Base-by-base conservation (phyloP, 225 moss, liverwort and hornwort species). In the Sphagnum tenellum region DNA sequence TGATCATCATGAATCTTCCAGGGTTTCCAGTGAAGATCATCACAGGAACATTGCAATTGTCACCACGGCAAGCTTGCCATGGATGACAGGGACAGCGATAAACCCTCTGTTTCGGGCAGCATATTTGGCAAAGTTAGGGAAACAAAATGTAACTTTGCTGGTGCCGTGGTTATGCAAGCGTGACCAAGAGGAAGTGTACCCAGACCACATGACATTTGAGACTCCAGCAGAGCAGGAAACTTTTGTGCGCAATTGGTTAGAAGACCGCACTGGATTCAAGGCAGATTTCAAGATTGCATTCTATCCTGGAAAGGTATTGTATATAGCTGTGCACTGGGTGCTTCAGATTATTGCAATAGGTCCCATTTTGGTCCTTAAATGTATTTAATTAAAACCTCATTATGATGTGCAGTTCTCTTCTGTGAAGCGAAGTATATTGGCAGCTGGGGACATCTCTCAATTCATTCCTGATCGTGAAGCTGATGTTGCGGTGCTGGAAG, bases 51-150 rank as follows among this genome's bases (percentile, higher is more conserved):
- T 98, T 65, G 96, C 96, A 12, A 93, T 98, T 67, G 90, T 98
- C 48, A 98, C 96, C 5, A 98, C 96, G 7, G 96, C 96, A 44
- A 98, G 96, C 78, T 75, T 98, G 69, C 96, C 96, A 45, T 98
- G 96, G 96, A 98, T 98, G 96, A 98, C 96, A 48, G 96, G 96
- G 46, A 98, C 96, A 9, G 96, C 96, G 46, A 90, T 98, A 3
- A 98, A 98, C 53, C 96, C 96, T 48, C 90, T 98, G 48, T 98
- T 98, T 61, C 90, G 96, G 67, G 96, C 96, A 47, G 96, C 96
- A 5, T 98, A 81, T 56, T 81, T 98, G 73, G 96, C 96, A 4
- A 98, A 89, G 72, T 73, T 72, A 65, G 96, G 96, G 64, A 89
- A 82, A 67, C 92, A 93, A 53, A 93, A 89, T 59, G 96, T 98